phyloP scores from a whole-genome alignment of 2,329 filamentous ascomycete species.

The Colletotrichum orchidophilum region DNA sequence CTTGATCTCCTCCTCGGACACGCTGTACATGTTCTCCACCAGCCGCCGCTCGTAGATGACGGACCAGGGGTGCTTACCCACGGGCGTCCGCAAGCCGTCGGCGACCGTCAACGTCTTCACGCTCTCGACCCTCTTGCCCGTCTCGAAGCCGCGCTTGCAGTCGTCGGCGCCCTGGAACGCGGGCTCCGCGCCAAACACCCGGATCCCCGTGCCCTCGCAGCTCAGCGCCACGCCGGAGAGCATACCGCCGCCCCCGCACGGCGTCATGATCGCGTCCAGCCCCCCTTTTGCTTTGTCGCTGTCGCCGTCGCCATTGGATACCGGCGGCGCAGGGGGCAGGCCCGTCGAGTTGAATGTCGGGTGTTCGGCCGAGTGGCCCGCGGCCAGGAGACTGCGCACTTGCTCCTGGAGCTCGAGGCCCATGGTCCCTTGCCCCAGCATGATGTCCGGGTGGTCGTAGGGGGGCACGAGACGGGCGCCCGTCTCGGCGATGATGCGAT shows the following conservation, averaged over 20 bases:
- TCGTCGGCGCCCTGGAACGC: constrained; percentile 86
- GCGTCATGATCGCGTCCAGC: constrained; percentile 80
- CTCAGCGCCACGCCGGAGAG: constrained; percentile 84
- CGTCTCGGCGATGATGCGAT: constrained; percentile 74
- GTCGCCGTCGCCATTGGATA: neutral
- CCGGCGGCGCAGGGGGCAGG: neutral
- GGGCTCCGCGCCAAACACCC: constrained; percentile 90
- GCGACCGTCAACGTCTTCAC: constrained; percentile 86
- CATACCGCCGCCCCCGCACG: constrained; percentile 89
- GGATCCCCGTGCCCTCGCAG: constrained; percentile 74
- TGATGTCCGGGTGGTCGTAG: constrained; percentile 91
- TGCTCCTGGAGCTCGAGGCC: constrained; percentile 85
- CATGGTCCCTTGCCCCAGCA: constrained; percentile 92
- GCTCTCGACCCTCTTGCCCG: constrained; percentile 68
- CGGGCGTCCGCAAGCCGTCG: constrained; percentile 86
- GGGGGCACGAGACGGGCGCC: constrained; percentile 85
- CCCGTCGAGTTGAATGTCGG: constrained; percentile 28
- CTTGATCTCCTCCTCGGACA: constrained; percentile 84
- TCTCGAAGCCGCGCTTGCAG: constrained; percentile 73
- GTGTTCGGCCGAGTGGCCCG: constrained; percentile 31
- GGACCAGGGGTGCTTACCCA: constrained; percentile 79
- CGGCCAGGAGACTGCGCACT: constrained; percentile 62
- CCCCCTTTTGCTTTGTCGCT: constrained; percentile 39
- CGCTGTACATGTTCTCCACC: constrained; percentile 75
- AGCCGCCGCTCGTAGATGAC: constrained; percentile 79